These are phyloP conservation scores for Candida gorgasii DNA, from an alignment of 805 yeast genomes.

Conservation along the genomic window DNA sequence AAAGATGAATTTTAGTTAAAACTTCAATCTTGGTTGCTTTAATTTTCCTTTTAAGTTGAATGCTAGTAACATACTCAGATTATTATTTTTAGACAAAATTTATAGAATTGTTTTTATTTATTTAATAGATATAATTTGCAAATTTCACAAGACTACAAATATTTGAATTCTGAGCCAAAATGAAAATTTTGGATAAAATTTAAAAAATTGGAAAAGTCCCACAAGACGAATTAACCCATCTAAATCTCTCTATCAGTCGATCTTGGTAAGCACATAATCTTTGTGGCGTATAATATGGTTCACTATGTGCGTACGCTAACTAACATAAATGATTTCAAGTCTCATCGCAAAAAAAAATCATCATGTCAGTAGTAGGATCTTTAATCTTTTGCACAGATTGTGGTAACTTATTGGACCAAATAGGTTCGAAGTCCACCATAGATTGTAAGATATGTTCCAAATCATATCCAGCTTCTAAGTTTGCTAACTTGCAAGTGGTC, in stretches of 20 bases:
- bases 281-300: not conserved
- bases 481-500: slow-evolving; percentile 78
- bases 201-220: not conserved
- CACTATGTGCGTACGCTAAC: too few relatives aligned
- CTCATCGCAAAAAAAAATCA: slow-evolving; percentile 8
- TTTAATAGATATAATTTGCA: not conserved
- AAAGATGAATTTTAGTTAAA: slow-evolving; percentile 1
- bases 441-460: slow-evolving; percentile 56
- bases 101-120: not conserved
- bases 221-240: too few relatives aligned
- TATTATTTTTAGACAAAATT: too few relatives aligned
- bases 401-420: slow-evolving; percentile 83
- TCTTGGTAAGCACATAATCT: too few relatives aligned
- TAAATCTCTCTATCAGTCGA: too few relatives aligned
- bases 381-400: slow-evolving; percentile 91
- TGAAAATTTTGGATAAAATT: not conserved
- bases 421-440: slow-evolving; percentile 47
- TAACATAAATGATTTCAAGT: too few relatives aligned
- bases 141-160: not conserved
- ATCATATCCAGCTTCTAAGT: slow-evolving; percentile 49
- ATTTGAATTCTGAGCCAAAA: not conserved
- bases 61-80: too few relatives aligned
- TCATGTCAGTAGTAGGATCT: slow-evolving; percentile 94
- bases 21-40: not conserved
- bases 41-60: not conserved